Evolutionary conservation across 805 yeast genomes (phyloP).

Genomic region (Pichia paraexigua): DNA sequence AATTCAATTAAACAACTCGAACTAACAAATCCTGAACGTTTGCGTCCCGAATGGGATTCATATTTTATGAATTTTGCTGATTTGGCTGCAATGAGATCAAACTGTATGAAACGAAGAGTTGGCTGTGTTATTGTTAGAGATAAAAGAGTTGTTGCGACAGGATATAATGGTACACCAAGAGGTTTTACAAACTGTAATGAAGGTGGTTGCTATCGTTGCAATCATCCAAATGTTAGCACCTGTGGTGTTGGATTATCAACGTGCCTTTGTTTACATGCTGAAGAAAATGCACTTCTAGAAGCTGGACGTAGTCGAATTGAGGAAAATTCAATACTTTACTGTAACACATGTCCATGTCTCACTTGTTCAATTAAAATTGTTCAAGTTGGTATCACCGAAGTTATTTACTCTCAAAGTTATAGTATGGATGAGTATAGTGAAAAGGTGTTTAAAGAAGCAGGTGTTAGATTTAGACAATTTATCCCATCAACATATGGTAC

Average conservation of each 20-base stretch:
- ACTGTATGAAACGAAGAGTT: conserved; percentile 95
- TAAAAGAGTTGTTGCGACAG: conserved; percentile 85
- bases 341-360: conserved; percentile 96
- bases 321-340: conserved; percentile 58
- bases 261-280: conserved; percentile 93
- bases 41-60: conserved; percentile 93
- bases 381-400: conserved; percentile 85
- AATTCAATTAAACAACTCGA: conserved; percentile 33
- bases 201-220: conserved; percentile 93
- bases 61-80: conserved; percentile 93
- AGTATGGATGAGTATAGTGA: conserved; percentile 83
- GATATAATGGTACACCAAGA: conserved; percentile 96
- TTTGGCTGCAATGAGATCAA: conserved; percentile 84
- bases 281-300: conserved; percentile 90
- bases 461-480: conserved; percentile 61
- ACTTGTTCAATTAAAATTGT: conserved; percentile 95
- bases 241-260: conserved; percentile 65
- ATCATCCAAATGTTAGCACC: conserved; percentile 43
- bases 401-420: conserved; percentile 86
- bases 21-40: conserved; percentile 44
- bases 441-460: conserved; percentile 64
- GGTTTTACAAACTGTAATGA: conserved; percentile 82
- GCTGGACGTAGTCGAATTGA: conserved; percentile 87
- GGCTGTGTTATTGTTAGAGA: conserved; percentile 93
- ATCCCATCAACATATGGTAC: conserved; percentile 30